Evolutionary conservation across 2,329 filamentous ascomycete genomes (phyloP), one percentile per base, ranked within the genome.

Genomic region (Penicillium polonicum): DNA sequence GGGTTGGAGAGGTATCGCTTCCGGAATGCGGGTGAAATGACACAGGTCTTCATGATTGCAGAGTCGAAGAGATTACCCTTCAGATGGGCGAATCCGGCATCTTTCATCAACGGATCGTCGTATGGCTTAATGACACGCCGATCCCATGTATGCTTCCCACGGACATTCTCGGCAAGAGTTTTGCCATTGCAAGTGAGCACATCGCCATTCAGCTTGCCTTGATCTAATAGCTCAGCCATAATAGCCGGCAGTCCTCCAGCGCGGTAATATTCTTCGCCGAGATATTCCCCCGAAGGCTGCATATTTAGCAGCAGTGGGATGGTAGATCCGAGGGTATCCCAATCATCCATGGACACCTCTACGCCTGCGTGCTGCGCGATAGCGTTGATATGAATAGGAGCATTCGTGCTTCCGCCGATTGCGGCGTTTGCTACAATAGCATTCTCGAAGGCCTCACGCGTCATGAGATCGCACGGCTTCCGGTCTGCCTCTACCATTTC

Each of bases 381-480:
- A 10, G 82, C 82, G 39, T 79, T 80, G 48, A 84, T 70, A 65
- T 84, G 82, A 48, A 85, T 83, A 0, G 82, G 81, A 0, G 82
- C 82, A 60, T 85, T 85, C 4, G 82, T 83, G 60, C 79, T 82
- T 15, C 82, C 82, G 27, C 82, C 82, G 52, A 84, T 82, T 21
- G 82, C 82, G 2, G 80, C 81, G 59, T 83, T 83, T 42, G 76
- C 77, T 6, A 80, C 79, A 29, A 85, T 82, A 7, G 80, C 81
- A 58, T 84, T 85, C 69, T 84, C 82, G 56, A 85, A 84, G 0
- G 82, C 81, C 55, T 79, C 68, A 4, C 80, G 74, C 0, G 82
- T 84, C 78, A 84, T 78, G 64, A 84, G 80, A 57, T 84, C 82
- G 60, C 77, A 80, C 3, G 82, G 82, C 58, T 79, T 81, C 31